These are phyloP conservation scores for Sporothrix inflata DNA, from an alignment of 2,329 filamentous ascomycete genomes.

Conservation along the genomic window DNA sequence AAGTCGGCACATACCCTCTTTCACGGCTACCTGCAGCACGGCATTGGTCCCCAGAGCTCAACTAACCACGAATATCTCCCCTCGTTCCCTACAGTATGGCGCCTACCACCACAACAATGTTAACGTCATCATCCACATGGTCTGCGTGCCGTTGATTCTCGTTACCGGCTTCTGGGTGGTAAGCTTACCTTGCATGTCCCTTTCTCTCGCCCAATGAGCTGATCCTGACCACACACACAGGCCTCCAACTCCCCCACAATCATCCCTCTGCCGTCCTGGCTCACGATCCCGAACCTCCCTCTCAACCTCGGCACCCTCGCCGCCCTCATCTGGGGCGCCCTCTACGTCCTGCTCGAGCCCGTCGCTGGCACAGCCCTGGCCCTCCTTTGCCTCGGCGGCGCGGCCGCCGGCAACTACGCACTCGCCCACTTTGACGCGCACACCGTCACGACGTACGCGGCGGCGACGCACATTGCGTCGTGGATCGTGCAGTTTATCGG, in stretches of 20 bases:
- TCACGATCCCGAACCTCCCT: constrained; percentile 68
- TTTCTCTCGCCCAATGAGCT: too few species aligned
- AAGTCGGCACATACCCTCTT: constrained; percentile 43
- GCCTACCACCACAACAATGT: constrained; percentile 78
- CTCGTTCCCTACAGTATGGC: constrained; percentile 67
- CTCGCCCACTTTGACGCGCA: constrained; percentile 58
- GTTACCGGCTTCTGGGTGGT: constrained; percentile 73
- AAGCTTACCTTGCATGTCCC: constrained; percentile 35
- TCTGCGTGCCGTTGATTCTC: constrained; percentile 76
- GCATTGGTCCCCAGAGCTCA: background rate
- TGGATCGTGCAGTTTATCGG: constrained; percentile 93
- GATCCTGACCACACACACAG: constrained; percentile 42
- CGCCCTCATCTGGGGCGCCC: constrained; percentile 69
- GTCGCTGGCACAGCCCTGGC: constrained; percentile 82
- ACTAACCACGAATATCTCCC: background rate
- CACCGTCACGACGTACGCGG: constrained; percentile 62
- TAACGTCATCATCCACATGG: constrained; percentile 78
- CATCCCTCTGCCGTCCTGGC: constrained; percentile 66
- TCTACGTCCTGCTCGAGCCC: constrained; percentile 92
- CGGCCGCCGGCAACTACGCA: constrained; percentile 76
- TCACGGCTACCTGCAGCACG: constrained; percentile 6
- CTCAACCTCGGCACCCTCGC: constrained; percentile 68
- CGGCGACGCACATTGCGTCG: constrained; percentile 64
- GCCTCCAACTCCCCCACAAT: constrained; percentile 65
- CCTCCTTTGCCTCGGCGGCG: constrained; percentile 73